Conservation (phyloP, 2,329 filamentous ascomycete genomes). For the Diplodia seriata region DNA sequence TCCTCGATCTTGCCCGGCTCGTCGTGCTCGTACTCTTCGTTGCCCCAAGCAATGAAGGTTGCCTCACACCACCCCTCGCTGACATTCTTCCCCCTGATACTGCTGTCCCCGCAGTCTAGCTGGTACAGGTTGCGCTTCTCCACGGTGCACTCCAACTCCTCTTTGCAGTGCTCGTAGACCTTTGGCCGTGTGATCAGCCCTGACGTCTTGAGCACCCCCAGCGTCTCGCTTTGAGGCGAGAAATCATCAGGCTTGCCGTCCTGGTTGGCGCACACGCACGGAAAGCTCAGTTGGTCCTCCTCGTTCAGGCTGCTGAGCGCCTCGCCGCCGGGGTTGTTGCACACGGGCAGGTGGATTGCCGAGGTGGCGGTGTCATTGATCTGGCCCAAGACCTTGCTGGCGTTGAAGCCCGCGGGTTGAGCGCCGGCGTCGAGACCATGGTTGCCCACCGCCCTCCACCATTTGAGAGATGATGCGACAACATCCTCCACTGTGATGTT, state of each 20-base stretch:
- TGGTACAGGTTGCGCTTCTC: background rate
- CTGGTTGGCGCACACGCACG: background rate
- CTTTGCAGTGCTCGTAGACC: background rate
- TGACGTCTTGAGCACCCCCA: background rate
- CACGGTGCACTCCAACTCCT: background rate
- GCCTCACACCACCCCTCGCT: too few species aligned
- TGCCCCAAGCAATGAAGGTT: too few species aligned
- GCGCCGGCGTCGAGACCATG: background rate
- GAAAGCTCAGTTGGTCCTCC: conserved; percentile 33
- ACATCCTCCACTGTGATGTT: background rate
- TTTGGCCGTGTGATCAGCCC: background rate
- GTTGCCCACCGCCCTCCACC: background rate
- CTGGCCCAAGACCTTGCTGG: background rate
- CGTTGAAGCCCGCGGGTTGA: too few species aligned
- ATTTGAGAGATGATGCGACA: background rate
- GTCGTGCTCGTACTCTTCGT: too few species aligned
- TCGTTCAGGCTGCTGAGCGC: conserved; percentile 34
- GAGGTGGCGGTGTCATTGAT: background rate
- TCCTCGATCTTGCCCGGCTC: too few species aligned
- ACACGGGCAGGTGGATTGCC: conserved; percentile 13
- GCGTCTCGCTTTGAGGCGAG: background rate
- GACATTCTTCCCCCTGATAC: too few species aligned
- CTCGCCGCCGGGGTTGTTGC: conserved; percentile 34
- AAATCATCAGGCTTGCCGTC: background rate
- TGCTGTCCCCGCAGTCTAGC: background rate